Base-by-base conservation (phyloP, 805 yeast genomes). In the Barnettozyma wickerhamii region DNA sequence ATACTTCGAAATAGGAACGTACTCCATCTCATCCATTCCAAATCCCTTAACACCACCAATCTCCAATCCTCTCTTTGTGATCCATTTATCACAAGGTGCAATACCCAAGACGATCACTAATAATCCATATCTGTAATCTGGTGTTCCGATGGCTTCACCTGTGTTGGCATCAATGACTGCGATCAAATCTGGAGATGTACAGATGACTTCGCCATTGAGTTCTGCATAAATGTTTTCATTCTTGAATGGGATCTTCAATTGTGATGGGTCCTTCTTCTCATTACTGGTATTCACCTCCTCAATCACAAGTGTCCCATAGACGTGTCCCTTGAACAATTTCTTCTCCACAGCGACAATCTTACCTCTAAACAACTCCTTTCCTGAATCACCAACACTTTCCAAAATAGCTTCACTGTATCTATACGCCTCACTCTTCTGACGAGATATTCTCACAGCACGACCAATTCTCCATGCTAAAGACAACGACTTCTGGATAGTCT, bases 241-340 rank as follows among this genome's bases (percentile, higher is more conserved):
- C 53, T 71, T 68, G 64, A 71, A 72, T 23, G 75, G 75, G 34
- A 71, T 69, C n/a, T n/a, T n/a, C n/a, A n/a, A n/a, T n/a, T n/a
- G n/a, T n/a, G n/a, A n/a, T n/a, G n/a, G 7, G 40, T 45, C 56
- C 63, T 47, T 18, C 37, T 46, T 14, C 45, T 40, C 9, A 43
- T 33, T 20, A 40, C 30, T 20, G 42, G 13, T 30, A 19, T 31
- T 15, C 24, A 10, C 26, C 41, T 40, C 13, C 42, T 64, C 65
- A 38, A 69, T 60, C 10, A 53, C 45, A n/a, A 70, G 72, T 38
- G 66, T 69, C 19, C 77, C 76, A 52, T 64, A 70, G 9, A 60
- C 62, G 49, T 70, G 71, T 7, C 75, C 75, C 40, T 66, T 68
- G 49, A 56, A 51, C 10, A 71, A 49, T 35, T 61, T 65, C 36